These are phyloP conservation scores for Phytophthora pseudosyringae DNA, from an alignment of 352 stramenopile genomes.

Conservation along the genomic window DNA sequence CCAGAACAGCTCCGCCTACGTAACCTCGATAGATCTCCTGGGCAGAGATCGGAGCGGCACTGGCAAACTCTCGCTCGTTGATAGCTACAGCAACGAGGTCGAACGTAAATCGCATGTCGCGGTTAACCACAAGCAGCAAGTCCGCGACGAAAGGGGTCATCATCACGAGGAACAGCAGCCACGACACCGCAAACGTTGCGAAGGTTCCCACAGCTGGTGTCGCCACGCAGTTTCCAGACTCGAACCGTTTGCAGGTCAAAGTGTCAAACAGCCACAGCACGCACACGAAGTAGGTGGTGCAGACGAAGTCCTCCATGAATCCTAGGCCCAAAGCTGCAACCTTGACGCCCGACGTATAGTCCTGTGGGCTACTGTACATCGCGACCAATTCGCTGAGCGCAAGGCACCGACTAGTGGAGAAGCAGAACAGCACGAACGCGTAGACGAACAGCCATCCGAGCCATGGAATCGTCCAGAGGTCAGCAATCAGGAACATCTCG, in stretches of 20 bases:
- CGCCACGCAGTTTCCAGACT: background rate
- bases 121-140: slow-evolving; percentile 42
- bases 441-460: background rate
- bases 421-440: background rate
- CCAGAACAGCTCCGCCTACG: background rate
- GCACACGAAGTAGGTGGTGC: background rate
- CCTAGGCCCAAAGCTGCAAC: background rate
- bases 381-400: background rate
- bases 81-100: slow-evolving; percentile 27
- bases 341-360: background rate
- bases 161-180: slow-evolving; percentile 31
- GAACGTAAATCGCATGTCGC: slow-evolving; percentile 49
- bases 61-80: slow-evolving; percentile 36
- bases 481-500: background rate
- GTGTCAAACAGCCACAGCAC: background rate
- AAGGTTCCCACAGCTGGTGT: background rate
- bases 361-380: background rate
- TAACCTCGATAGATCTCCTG: slow-evolving; percentile 8
- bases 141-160: slow-evolving; percentile 43
- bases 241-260: background rate
- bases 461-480: background rate
- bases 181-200: slow-evolving; percentile 21
- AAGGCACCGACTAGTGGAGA: background rate
- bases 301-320: background rate
- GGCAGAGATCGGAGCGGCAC: slow-evolving; percentile 32